Evolutionary conservation across 441 rosid species (phyloP).

Genomic region (Eutrema salsugineum): DNA sequence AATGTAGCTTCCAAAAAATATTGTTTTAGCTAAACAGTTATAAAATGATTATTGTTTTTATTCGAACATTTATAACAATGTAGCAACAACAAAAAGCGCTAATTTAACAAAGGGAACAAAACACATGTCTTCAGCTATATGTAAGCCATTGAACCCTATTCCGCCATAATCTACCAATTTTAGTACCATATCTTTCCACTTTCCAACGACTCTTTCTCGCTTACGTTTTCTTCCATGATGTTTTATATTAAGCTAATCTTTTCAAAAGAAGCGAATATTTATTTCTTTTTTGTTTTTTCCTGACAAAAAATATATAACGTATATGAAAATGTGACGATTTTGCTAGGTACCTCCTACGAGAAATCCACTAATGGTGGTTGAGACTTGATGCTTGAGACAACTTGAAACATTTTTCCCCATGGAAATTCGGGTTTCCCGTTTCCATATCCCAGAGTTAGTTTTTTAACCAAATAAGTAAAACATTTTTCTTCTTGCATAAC

Average conservation of each 20-base stretch:
- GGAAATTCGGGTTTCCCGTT: neutral
- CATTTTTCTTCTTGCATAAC: neutral
- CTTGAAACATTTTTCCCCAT: neutral
- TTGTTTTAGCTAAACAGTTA: neutral
- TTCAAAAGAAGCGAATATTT: neutral
- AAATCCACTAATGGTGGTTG: neutral
- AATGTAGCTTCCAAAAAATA: neutral
- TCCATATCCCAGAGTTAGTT: neutral
- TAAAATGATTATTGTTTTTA: neutral
- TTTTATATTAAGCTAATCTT: neutral
- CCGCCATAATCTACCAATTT: slow-evolving; percentile 14
- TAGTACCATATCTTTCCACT: neutral
- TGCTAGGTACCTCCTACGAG: neutral
- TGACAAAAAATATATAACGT: neutral
- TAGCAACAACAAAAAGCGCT: neutral
- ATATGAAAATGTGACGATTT: neutral
- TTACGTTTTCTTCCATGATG: neutral
- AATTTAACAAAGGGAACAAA: too few relatives aligned
- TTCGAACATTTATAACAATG: too few relatives aligned
- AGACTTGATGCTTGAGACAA: neutral
- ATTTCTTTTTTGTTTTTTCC: neutral
- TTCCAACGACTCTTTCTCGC: neutral
- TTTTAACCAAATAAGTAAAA: neutral
- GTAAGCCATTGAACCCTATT: slow-evolving; percentile 3
- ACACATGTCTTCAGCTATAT: slow-evolving; percentile 8